Evolutionary conservation across 345 rosid species (phyloP).

Genomic region (Mercurialis annua): DNA sequence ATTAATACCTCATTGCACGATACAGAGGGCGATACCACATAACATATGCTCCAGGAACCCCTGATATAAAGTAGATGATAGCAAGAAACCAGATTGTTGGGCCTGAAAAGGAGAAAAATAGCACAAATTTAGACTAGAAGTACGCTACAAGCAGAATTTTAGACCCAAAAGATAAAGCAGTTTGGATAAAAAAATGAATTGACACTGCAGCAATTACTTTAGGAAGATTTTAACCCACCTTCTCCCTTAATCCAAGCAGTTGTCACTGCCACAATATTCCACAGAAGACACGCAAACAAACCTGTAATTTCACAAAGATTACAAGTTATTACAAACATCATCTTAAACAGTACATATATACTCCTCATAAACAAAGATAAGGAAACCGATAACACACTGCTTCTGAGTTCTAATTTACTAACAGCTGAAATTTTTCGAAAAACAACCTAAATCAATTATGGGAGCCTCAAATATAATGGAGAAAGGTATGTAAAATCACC

Average conservation of each 20-base stretch:
- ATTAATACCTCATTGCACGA: constrained; percentile 84
- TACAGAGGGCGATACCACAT: constrained; percentile 96
- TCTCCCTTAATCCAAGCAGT: constrained; percentile 88
- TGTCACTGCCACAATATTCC: constrained; percentile 89
- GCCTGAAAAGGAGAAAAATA: constrained; percentile 39
- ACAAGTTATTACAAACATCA: constrained; percentile 16
- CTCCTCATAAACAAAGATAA: neutral
- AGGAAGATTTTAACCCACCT: constrained; percentile 41
- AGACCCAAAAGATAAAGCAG: constrained; percentile 40
- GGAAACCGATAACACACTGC: neutral
- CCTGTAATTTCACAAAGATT: constrained; percentile 46
- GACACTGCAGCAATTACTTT: constrained; percentile 7
- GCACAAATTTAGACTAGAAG: constrained; percentile 16
- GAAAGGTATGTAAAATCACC: neutral
- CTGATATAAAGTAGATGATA: constrained; percentile 78
- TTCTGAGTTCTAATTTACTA: neutral
- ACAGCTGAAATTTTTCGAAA: neutral
- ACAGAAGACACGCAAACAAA: constrained; percentile 62
- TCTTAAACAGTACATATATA: neutral
- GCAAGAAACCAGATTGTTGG: constrained; percentile 94
- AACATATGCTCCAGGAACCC: constrained; percentile 87
- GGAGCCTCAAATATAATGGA: neutral
- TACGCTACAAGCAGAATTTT: constrained; percentile 59
- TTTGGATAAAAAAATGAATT: constrained; percentile 10
- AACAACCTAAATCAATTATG: neutral